Percentiles rank a stretch among this genome's conserved stretches.
phyloP scores from a whole-genome alignment of 345 rosid genomes.

The Carallia pectinifolia region DNA sequence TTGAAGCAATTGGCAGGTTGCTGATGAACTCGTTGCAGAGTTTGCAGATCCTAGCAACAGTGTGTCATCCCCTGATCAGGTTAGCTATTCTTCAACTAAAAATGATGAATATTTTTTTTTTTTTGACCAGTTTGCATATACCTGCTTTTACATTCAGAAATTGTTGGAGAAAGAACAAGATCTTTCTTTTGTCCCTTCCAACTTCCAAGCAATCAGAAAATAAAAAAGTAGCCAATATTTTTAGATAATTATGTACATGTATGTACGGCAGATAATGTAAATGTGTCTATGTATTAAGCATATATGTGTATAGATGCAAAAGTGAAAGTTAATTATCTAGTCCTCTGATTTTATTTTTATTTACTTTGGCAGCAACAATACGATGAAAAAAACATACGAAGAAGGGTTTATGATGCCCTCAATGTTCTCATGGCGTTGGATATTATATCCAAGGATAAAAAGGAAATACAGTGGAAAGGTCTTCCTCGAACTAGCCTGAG shows the following conservation, averaged over 20 bases:
- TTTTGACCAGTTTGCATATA: background rate
- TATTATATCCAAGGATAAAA: constrained; percentile 94
- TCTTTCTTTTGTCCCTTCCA: too few species aligned
- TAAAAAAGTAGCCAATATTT: too few species aligned
- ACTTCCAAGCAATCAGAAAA: too few species aligned
- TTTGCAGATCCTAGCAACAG: constrained; percentile 78
- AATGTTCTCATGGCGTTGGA: constrained; percentile 99
- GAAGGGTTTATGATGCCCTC: constrained; percentile 98
- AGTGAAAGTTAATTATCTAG: constrained; percentile 1
- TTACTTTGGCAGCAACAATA: constrained; percentile 71
- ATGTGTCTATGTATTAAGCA: too few species aligned
- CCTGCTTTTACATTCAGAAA: background rate
- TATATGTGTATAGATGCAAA: background rate
- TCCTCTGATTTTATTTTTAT: constrained; percentile 10
- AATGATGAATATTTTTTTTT: background rate
- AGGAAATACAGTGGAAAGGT: constrained; percentile 98
- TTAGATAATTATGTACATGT: too few species aligned
- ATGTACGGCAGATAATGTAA: too few species aligned
- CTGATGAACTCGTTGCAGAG: constrained; percentile 99
- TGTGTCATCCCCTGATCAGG: constrained; percentile 89
- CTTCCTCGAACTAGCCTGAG: constrained; percentile 90
- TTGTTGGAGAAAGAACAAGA: too few species aligned
- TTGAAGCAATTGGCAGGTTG: constrained; percentile 66
- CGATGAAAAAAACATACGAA: constrained; percentile 95
- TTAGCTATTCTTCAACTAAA: constrained; percentile 24